Conservation (phyloP, 2,329 filamentous ascomycete species). For the Diaporthe sp. region DNA sequence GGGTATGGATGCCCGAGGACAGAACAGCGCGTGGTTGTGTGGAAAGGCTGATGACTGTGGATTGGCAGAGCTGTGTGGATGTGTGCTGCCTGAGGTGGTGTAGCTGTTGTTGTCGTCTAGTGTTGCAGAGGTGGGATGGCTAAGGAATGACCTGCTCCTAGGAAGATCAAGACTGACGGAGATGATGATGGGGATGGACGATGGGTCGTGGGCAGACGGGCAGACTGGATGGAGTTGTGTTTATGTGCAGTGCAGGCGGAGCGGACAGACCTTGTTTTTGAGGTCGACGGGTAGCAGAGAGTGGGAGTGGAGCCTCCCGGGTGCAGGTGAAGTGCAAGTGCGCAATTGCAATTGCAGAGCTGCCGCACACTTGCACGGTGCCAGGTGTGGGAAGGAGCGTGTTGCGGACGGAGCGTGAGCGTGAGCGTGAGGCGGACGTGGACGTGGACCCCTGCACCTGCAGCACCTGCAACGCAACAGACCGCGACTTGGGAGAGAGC, state of each 20-base stretch:
- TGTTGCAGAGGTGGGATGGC: conserved; percentile 24
- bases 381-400: conserved; percentile 34
- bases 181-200: conserved; percentile 24
- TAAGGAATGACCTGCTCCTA: conserved; percentile 34
- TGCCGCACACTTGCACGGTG: conserved; percentile 30
- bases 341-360: conserved; percentile 9
- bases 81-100: conserved; percentile 2
- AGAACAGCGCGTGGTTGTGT: conserved; percentile 25
- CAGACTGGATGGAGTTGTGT: conserved; percentile 33
- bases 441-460: conserved; percentile 36
- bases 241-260: conserved; percentile 36
- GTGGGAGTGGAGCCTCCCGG: conserved; percentile 21
- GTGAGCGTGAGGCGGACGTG: conserved; percentile 30
- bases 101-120: conserved; percentile 29
- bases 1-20: conserved; percentile 21
- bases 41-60: conserved; percentile 10
- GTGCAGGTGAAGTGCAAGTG: conserved; percentile 26
- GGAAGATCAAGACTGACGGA: conserved; percentile 35
- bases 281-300: conserved; percentile 34
- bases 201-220: conserved; percentile 32
- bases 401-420: conserved; percentile 33
- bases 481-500: conserved; percentile 24
- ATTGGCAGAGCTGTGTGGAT: conserved; percentile 25
- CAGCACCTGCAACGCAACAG: conserved; percentile 28
- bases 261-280: conserved; percentile 38